These are phyloP conservation scores for Backusella westeae DNA, from an alignment of 192 early-diverging fungal genomes.

Conservation along the genomic window DNA sequence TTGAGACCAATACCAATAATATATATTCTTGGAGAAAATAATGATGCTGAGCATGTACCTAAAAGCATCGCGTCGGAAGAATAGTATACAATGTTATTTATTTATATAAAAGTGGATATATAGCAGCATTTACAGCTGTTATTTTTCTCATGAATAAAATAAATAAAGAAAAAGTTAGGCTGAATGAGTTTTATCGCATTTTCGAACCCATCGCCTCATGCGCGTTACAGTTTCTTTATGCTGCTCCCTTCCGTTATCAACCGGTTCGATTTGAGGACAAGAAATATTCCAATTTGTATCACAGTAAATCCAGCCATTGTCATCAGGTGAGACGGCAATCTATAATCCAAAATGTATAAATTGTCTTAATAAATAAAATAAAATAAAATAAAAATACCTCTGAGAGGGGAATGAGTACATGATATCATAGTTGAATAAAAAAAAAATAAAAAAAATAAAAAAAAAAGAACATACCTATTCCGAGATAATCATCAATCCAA, in stretches of 20 bases:
- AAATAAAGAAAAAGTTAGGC: too few relatives aligned
- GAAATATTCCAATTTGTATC: slow-evolving; percentile 32
- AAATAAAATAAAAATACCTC: neutral
- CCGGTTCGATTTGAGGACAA: neutral
- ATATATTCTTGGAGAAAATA: slow-evolving; percentile 23
- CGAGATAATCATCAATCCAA: slow-evolving; percentile 36
- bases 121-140: neutral
- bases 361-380: neutral
- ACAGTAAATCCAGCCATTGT: slow-evolving; percentile 42
- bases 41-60: slow-evolving; percentile 9
- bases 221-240: slow-evolving; percentile 20
- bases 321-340: slow-evolving; percentile 31
- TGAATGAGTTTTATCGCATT: slow-evolving; percentile 6
- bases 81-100: neutral
- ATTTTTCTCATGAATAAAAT: neutral
- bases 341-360: neutral
- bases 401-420: neutral
- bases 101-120: too few relatives aligned
- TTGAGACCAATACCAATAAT: too few relatives aligned
- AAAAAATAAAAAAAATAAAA: too few relatives aligned
- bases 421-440: neutral
- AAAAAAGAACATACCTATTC: slow-evolving; percentile 25
- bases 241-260: neutral
- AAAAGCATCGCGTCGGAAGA: neutral
- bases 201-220: slow-evolving; percentile 30